These are phyloP conservation scores for Podospora sp. DNA, from an alignment of 495 filamentous ascomycete species.

Conservation along the genomic window DNA sequence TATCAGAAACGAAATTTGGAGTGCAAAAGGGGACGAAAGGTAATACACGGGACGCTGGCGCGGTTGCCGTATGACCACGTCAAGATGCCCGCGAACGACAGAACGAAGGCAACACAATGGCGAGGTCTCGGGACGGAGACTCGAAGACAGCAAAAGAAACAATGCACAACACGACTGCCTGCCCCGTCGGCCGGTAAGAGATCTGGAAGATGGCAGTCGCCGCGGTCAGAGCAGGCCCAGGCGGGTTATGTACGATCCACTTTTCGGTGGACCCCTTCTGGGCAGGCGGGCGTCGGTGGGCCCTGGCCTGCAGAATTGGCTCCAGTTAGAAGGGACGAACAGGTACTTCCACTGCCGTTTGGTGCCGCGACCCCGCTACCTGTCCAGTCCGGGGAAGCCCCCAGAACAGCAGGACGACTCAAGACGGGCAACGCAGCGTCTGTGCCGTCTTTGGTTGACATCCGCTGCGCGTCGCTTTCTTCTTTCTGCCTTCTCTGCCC, in stretches of 20 bases:
- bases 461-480: constrained; percentile 8
- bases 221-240: constrained; percentile 24
- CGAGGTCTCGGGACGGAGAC: background rate
- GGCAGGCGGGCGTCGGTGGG: constrained; percentile 6
- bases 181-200: constrained; percentile 3
- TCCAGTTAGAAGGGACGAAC: constrained; percentile 17
- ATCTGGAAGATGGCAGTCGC: constrained; percentile 16
- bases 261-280: constrained; percentile 18
- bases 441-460: background rate
- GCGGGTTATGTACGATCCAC: constrained; percentile 26
- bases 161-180: constrained; percentile 1
- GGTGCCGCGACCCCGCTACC: background rate
- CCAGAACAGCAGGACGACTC: constrained; percentile 17
- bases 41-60: constrained; percentile 5
- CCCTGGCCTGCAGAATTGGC: constrained; percentile 9
- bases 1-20: constrained; percentile 7
- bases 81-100: constrained; percentile 4
- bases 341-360: constrained; percentile 14
- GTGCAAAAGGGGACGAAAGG: background rate
- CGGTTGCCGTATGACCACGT: constrained; percentile 13
- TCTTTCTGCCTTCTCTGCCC: constrained; percentile 3
- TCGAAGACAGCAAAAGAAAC: constrained; percentile 13
- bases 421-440: constrained; percentile 22
- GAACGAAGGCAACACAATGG: background rate
- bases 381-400: background rate